A percentile compares a stretch with the other conserved stretches of the same genome.
phyloP scores from a whole-genome alignment of 148 eudicot species.

The Vaccinium vitisidaea region DNA sequence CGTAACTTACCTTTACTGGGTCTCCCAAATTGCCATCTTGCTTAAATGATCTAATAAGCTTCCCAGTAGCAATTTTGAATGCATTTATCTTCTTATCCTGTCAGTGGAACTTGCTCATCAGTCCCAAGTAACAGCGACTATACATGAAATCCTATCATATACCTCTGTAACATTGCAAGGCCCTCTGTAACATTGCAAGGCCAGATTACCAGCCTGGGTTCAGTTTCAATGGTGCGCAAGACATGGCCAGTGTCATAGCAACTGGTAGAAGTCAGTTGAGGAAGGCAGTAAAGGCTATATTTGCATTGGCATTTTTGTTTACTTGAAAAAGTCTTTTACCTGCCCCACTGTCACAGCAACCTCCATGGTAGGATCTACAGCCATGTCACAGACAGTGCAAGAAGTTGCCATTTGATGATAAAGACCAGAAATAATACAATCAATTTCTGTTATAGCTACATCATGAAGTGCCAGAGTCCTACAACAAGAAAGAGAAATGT shows the following conservation, averaged over 20 bases:
- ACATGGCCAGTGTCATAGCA: background rate
- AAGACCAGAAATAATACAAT: constrained; percentile 23
- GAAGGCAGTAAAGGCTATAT: constrained; percentile 2
- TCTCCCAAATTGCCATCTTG: constrained; percentile 45
- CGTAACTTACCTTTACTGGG: constrained; percentile 39
- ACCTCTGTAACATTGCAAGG: background rate
- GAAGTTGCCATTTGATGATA: constrained; percentile 24
- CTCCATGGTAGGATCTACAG: constrained; percentile 33
- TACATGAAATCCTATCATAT: background rate
- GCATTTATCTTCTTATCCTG: constrained; percentile 56
- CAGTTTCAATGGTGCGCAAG: background rate
- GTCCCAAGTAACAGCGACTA: constrained; percentile 9
- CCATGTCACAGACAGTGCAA: constrained; percentile 41
- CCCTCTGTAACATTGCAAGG: background rate
- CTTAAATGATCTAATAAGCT: constrained; percentile 40
- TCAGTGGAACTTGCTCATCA: constrained; percentile 12
- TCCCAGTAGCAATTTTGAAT: constrained; percentile 39
- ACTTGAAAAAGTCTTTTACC: constrained; percentile 25
- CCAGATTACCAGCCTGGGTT: background rate
- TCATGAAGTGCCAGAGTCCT: constrained; percentile 39
- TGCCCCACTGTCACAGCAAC: constrained; percentile 45
- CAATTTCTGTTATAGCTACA: constrained; percentile 23
- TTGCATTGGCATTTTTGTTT: background rate
- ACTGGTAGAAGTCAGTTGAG: background rate
- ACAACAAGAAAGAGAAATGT: constrained; percentile 17